These are phyloP conservation scores for Luzula sylvatica DNA, from an alignment of 176 grass and related monocot genomes.

Conservation along the genomic window DNA sequence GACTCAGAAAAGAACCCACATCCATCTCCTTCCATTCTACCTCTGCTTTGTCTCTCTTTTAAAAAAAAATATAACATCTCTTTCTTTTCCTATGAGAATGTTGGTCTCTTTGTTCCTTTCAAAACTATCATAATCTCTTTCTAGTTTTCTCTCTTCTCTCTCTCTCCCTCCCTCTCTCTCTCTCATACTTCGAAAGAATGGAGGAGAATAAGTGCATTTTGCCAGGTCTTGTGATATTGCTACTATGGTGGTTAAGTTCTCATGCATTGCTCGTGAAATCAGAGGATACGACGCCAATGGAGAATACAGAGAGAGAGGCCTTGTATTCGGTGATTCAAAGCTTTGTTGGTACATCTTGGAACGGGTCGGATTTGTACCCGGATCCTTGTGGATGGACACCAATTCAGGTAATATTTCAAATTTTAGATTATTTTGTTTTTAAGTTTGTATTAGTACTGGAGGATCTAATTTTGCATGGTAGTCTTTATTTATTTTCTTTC, in stretches of 20 bases:
- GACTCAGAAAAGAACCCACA: constrained; percentile 8
- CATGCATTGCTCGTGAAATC: constrained; percentile 1
- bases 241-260: constrained; percentile 6
- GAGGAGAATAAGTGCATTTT: constrained; percentile 10
- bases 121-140: constrained; percentile 3
- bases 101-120: constrained; percentile 21
- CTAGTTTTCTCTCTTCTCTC: background rate
- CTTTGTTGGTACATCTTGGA: constrained; percentile 78
- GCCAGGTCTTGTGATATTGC: constrained; percentile 2
- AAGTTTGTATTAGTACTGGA: no score
- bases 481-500: background rate
- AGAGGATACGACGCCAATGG: constrained; percentile 45
- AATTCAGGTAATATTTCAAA: constrained; percentile 48
- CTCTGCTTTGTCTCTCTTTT: constrained; percentile 3
- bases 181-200: background rate
- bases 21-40: background rate
- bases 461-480: no score
- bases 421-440: background rate
- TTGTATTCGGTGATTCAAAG: constrained; percentile 58
- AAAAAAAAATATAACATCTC: background rate
- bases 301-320: constrained; percentile 40
- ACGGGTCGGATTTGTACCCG: constrained; percentile 68
- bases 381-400: constrained; percentile 96
- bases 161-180: background rate
- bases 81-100: constrained; percentile 20